Evolutionary conservation across 768 basidiomycete species (phyloP), one percentile per base, ranked within the genome.

Genomic region (Pulveroboletus ravenelii): DNA sequence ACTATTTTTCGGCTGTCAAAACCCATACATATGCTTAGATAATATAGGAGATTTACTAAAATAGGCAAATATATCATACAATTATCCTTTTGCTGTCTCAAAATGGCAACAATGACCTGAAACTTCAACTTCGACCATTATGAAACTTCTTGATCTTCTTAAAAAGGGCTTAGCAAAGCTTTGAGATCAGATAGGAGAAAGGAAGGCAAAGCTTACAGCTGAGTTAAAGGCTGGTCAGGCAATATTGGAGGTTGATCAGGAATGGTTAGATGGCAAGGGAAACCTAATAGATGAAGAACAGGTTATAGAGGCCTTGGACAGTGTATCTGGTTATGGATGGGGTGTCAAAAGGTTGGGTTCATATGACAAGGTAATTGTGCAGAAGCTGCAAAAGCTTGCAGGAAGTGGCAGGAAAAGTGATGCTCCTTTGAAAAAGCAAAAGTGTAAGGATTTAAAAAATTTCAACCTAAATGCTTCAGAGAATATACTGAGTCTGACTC

Each of bases 121-220:
- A 37, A 37, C 17, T 6, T 17, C 36, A 18, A 3, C 36, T 37
- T 10, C n/a, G n/a, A 18, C 36, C 18, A n/a, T 15, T 15, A 56
- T 56, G 50, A 52, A 43, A 37, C 45, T 45, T 12, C 14, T 63
- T 18, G 36, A 54, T 0, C 10, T 52, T 27, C 57, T 66, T 1
- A 53, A n/a, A n/a, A n/a, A n/a, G n/a, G n/a, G n/a, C n/a, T n/a
- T n/a, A n/a, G n/a, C n/a, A n/a, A n/a, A n/a, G 56, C 53, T 66
- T 34, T 17, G 35, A 29, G n/a, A 20, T 27, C 47, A 58, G 20
- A 37, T 54, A 10, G 37, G 32, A 43, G 55, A 45, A 5, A 7
- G 47, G 14, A 59, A 54, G 31, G 37, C 49, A 1, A 38, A 20
- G 30, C 49, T 64, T 13, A 7, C 47, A 2, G 25, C 17, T 6